Conservation (phyloP, 345 rosid genomes). For the Brassica juncea region DNA sequence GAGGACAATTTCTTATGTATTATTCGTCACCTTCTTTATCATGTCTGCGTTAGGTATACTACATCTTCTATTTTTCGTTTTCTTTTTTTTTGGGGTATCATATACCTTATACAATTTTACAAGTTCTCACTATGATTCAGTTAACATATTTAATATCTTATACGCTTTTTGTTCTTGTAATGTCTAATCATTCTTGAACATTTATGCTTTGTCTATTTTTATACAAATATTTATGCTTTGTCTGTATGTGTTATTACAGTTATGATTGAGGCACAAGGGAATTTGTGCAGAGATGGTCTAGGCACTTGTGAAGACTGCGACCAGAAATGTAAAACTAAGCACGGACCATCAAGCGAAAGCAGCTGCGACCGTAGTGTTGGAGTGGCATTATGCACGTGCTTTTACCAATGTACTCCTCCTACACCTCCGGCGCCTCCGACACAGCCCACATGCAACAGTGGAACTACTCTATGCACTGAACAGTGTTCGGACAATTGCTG, state of each 20-base stretch:
- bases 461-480: background rate
- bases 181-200: too few relatives aligned
- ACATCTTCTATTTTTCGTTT: too few relatives aligned
- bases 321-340: conserved; percentile 10
- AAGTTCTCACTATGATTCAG: too few relatives aligned
- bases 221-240: too few relatives aligned
- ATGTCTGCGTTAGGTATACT: too few relatives aligned
- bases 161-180: too few relatives aligned
- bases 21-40: too few relatives aligned
- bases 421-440: background rate
- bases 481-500: background rate
- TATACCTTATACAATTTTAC: too few relatives aligned
- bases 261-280: background rate
- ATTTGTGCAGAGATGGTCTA: background rate
- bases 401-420: background rate
- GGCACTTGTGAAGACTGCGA: conserved; percentile 22
- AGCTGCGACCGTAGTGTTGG: background rate
- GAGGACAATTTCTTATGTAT: too few relatives aligned
- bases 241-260: conserved; percentile 6
- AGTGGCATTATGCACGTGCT: background rate
- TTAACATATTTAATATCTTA: too few relatives aligned
- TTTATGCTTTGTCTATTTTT: too few relatives aligned
- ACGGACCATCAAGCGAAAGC: conserved; percentile 17
- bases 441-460: background rate
- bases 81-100: too few relatives aligned